phyloP scores from a whole-genome alignment of 441 rosid genomes.

The Gossypium lobatum region DNA sequence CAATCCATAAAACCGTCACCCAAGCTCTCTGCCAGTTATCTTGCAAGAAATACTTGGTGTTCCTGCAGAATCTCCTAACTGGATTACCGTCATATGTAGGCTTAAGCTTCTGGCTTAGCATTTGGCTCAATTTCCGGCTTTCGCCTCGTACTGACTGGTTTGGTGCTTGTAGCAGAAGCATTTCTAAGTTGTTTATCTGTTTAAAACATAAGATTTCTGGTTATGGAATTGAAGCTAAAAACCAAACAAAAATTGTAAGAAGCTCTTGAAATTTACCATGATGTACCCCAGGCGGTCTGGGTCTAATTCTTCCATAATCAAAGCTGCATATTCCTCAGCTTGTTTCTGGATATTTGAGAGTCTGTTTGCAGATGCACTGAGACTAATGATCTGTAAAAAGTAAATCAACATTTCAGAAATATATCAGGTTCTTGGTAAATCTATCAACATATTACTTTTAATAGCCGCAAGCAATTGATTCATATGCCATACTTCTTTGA shows the following conservation, averaged over 20 bases:
- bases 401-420: background rate
- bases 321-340: slow-evolving; percentile 46
- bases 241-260: background rate
- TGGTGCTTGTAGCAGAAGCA: slow-evolving; percentile 37
- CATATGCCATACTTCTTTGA: slow-evolving; percentile 34
- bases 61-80: slow-evolving; percentile 16
- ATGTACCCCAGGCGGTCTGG: slow-evolving; percentile 40
- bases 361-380: slow-evolving; percentile 54
- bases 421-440: background rate
- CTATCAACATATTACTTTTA: background rate
- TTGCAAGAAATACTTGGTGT: slow-evolving; percentile 34
- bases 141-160: slow-evolving; percentile 26
- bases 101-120: slow-evolving; percentile 50
- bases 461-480: background rate
- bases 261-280: slow-evolving; percentile 26
- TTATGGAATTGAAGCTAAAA: background rate
- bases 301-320: slow-evolving; percentile 52
- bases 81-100: slow-evolving; percentile 30
- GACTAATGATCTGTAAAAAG: slow-evolving; percentile 30
- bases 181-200: slow-evolving; percentile 41
- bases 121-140: slow-evolving; percentile 34
- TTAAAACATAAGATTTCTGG: slow-evolving; percentile 12
- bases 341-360: slow-evolving; percentile 29
- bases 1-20: slow-evolving; percentile 50
- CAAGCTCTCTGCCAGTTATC: slow-evolving; percentile 65